These are phyloP conservation scores for Anisodus acutangulus DNA, from an alignment of 257 asterid species.

Conservation along the genomic window DNA sequence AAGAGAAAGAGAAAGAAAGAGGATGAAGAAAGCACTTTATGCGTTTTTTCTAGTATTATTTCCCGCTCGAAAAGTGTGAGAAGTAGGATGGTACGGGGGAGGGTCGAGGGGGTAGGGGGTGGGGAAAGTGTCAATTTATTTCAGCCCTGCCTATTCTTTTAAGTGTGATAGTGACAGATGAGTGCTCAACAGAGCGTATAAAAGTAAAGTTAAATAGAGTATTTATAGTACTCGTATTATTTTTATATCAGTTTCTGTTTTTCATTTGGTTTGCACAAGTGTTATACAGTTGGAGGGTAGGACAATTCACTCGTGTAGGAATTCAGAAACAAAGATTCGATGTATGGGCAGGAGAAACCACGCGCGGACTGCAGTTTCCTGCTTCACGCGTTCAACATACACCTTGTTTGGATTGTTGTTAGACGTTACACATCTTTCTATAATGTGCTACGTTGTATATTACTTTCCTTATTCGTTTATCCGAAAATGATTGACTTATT, in stretches of 20 bases:
- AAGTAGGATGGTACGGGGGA: constrained; percentile 15
- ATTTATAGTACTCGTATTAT: too few relatives aligned
- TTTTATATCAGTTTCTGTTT: not conserved
- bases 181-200: constrained; percentile 32
- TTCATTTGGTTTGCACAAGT: not conserved
- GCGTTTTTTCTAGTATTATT: constrained; percentile 38
- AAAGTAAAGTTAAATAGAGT: not conserved
- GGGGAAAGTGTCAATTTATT: constrained; percentile 29
- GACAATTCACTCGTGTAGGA: constrained; percentile 10
- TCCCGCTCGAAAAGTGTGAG: constrained; percentile 53
- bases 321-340: constrained; percentile 22
- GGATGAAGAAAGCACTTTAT: constrained; percentile 37
- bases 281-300: constrained; percentile 16
- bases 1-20: constrained; percentile 35
- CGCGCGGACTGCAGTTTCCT: not conserved
- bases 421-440: too few relatives aligned
- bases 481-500: too few relatives aligned
- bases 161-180: constrained; percentile 52
- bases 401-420: too few relatives aligned
- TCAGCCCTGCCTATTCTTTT: constrained; percentile 36
- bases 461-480: too few relatives aligned
- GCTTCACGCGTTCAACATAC: not conserved
- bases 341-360: not conserved
- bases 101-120: constrained; percentile 20
- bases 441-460: too few relatives aligned